These are phyloP conservation scores for Tremella fuciformis DNA, from an alignment of 768 basidiomycete genomes.

Conservation along the genomic window DNA sequence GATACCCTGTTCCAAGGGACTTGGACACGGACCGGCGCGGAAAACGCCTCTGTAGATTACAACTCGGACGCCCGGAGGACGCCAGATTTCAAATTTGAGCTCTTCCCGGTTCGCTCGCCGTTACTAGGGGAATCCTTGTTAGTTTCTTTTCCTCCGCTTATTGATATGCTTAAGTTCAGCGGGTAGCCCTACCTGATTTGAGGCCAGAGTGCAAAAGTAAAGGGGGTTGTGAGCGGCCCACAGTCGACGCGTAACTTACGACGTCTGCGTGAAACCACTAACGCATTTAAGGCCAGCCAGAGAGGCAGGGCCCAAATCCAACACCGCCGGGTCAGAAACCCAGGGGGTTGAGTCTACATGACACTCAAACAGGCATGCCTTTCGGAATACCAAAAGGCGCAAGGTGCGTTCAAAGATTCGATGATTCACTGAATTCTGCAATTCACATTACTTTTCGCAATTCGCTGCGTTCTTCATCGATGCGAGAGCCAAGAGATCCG, in stretches of 20 bases:
- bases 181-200: conserved; percentile 80
- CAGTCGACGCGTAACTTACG: conserved; percentile 59
- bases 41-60: conserved; percentile 76
- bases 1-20: conserved; percentile 76
- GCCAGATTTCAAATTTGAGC: conserved; percentile 80
- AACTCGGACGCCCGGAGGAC: conserved; percentile 64
- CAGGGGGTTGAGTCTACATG: conserved; percentile 48
- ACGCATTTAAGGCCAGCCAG: conserved; percentile 56
- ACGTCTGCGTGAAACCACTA: conserved; percentile 56
- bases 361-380: conserved; percentile 68
- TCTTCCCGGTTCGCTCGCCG: conserved; percentile 81
- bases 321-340: conserved; percentile 23
- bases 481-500: conserved; percentile 74
- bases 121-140: conserved; percentile 86
- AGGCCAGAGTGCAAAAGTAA: conserved; percentile 57
- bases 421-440: conserved; percentile 79
- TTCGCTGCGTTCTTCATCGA: conserved; percentile 79
- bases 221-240: conserved; percentile 57
- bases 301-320: conserved; percentile 42
- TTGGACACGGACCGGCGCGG: conserved; percentile 69
- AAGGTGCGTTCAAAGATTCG: conserved; percentile 80
- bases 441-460: conserved; percentile 79
- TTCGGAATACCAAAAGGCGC: conserved; percentile 71
- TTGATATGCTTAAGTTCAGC: conserved; percentile 86
- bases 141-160: conserved; percentile 89